Percentiles rank a stretch among this genome's conserved stretches.
These are phyloP conservation scores for Lophium mytilinum DNA, from an alignment of 495 filamentous ascomycete species.

Conservation along the genomic window DNA sequence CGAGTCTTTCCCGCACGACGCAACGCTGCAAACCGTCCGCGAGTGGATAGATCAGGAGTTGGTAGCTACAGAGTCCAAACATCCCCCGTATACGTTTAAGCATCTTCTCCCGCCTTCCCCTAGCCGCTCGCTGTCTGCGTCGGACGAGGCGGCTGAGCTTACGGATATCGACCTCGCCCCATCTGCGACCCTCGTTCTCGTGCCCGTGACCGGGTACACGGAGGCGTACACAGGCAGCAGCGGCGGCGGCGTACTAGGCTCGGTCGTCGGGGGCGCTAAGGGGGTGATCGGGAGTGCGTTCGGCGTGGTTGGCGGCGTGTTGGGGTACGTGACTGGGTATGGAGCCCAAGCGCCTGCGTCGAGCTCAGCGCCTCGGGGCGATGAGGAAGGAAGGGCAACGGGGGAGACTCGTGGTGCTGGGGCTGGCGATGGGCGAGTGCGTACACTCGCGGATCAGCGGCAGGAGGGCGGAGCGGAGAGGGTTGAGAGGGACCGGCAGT, in stretches of 20 bases:
- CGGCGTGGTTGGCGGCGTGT: slow-evolving; percentile 41
- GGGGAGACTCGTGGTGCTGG: slow-evolving; percentile 7
- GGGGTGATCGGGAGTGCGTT: slow-evolving; percentile 15
- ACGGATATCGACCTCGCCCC: slow-evolving; percentile 61
- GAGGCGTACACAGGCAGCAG: slow-evolving; percentile 48
- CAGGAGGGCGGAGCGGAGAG: slow-evolving; percentile 13
- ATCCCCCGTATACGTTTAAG: slow-evolving; percentile 62
- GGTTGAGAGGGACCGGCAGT: slow-evolving; percentile 38
- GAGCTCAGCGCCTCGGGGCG: neutral
- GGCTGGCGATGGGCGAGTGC: slow-evolving; percentile 37
- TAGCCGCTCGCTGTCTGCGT: slow-evolving; percentile 59
- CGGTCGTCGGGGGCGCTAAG: slow-evolving; percentile 5
- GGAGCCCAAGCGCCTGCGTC: slow-evolving; percentile 1
- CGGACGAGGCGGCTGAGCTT: slow-evolving; percentile 64
- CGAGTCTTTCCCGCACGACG: slow-evolving; percentile 49
- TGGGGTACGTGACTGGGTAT: slow-evolving; percentile 45
- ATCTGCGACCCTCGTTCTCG: slow-evolving; percentile 72
- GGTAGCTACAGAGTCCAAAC: slow-evolving; percentile 3
- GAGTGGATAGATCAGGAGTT: slow-evolving; percentile 58
- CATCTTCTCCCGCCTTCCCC: slow-evolving; percentile 73
- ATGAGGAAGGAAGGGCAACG: neutral
- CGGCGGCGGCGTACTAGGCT: slow-evolving; percentile 17
- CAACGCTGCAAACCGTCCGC: slow-evolving; percentile 60
- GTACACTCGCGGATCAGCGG: slow-evolving; percentile 51
- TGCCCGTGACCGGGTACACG: slow-evolving; percentile 55